phyloP scores from a whole-genome alignment of 768 basidiomycete species.

The Lentinula edodes region DNA sequence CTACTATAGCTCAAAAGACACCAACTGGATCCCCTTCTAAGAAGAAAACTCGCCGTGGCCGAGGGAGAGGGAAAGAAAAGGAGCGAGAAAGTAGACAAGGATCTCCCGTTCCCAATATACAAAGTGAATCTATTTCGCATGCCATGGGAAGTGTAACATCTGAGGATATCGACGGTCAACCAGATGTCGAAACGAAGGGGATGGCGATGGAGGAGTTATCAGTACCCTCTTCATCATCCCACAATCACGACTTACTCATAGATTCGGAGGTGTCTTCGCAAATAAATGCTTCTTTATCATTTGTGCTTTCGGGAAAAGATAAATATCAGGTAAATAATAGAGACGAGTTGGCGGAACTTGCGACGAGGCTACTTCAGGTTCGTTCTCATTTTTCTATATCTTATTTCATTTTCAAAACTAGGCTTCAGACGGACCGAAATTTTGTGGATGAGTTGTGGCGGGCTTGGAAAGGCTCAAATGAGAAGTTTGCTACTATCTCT shows the following conservation, averaged over 20 bases:
- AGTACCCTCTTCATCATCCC: not conserved
- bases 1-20: not conserved
- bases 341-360: not conserved
- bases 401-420: not conserved
- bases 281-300: not conserved
- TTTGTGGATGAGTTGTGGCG: not conserved
- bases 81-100: not conserved
- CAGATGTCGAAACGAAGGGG: not conserved
- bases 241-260: not conserved
- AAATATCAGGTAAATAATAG: not conserved
- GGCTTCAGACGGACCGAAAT: not conserved
- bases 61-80: not conserved
- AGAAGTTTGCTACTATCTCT: not conserved
- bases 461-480: not conserved
- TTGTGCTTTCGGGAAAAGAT: not conserved
- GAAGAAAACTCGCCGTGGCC: constrained; percentile 1
- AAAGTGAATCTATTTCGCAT: not conserved
- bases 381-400: not conserved
- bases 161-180: not conserved
- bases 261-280: too few species aligned
- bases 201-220: not conserved
- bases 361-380: not conserved
- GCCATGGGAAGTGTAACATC: not conserved
- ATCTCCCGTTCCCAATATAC: not conserved
- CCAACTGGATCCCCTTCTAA: not conserved